Evolutionary conservation across 2,329 filamentous ascomycete species (phyloP), one percentile per base, ranked within the genome.

Genomic region (Juglanconis sp.): DNA sequence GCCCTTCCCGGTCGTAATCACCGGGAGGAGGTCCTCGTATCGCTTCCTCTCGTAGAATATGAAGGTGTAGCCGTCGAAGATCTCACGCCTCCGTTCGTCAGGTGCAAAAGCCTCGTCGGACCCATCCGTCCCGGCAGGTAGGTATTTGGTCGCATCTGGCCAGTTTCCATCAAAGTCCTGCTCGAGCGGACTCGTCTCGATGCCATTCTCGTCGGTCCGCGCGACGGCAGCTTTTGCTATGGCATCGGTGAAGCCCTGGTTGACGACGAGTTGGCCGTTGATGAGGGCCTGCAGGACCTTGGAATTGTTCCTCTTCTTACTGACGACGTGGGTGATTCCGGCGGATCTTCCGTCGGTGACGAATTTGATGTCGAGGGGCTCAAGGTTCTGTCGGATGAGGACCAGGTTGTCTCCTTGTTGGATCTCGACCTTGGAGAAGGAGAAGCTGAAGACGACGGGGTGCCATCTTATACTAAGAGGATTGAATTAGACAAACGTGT

Each of bases 21-120:
- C 87, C 0, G 87, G 85, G 48, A 90, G 77, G 4, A 99, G 78
- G 64, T 84, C 91, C 7, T 91, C 85, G 71, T 87, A 92, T 71
- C 98, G 94, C 3, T 78, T 78, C 56, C 83, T 74, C 57, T 93
- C 87, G 65, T 93, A 88, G 68, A 98, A 96, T 3, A 99, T 80
- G 69, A 98, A 97, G 0, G 88, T 94, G 68, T 93, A 95, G 3
- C 90, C 91, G 10, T 90, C 85, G 66, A 99, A 98, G 1, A 99
- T 80, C 34, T 87, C 85, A 7, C 78, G 77, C 24, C 95, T 84
- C 15, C 76, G 74, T 0, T 79, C 65, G 63, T 94, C 85, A 0
- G 95, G 94, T 7, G 81, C 79, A 70, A 96, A 94, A 11, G 86
- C 83, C n/a, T 85, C 82, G 9, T 84, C 78, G 0, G 87, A 83